These are phyloP conservation scores for Moesziomyces sp. DNA, from an alignment of 1,284 basidiomycete genomes.

Conservation along the genomic window DNA sequence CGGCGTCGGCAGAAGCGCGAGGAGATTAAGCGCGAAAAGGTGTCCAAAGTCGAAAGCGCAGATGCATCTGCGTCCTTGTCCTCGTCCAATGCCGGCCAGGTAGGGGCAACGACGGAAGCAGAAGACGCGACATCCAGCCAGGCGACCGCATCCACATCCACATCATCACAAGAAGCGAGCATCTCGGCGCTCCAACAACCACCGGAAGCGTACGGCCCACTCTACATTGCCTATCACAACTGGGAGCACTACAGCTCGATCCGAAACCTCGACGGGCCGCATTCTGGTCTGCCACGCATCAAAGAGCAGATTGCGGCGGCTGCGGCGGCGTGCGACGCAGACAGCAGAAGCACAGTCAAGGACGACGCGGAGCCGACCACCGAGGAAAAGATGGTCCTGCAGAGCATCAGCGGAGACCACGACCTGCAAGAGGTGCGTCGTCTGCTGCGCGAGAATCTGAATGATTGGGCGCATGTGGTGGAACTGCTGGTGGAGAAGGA, in stretches of 20 bases:
- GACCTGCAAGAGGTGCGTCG: slow-evolving; percentile 38
- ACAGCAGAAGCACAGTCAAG: slow-evolving; percentile 6
- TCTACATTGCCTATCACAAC: slow-evolving; percentile 76
- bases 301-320: slow-evolving; percentile 69
- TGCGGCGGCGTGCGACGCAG: slow-evolving; percentile 16
- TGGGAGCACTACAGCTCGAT: slow-evolving; percentile 96
- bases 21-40: slow-evolving; percentile 34
- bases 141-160: slow-evolving; percentile 2
- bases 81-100: not conserved
- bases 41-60: not conserved
- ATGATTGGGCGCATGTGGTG: slow-evolving; percentile 53
- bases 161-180: slow-evolving; percentile 8
- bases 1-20: slow-evolving; percentile 39
- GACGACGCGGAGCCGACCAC: slow-evolving; percentile 25
- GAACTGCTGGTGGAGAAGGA: slow-evolving; percentile 50
- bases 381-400: slow-evolving; percentile 52
- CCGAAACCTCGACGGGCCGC: slow-evolving; percentile 84
- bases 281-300: slow-evolving; percentile 79
- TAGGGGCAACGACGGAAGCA: not conserved
- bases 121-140: not conserved
- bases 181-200: not conserved
- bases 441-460: slow-evolving; percentile 38
- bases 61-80: slow-evolving; percentile 12
- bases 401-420: slow-evolving; percentile 48
- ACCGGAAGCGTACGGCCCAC: slow-evolving; percentile 58